A percentile compares a stretch with the other conserved stretches of the same genome.
Conservation (phyloP, 2,329 filamentous ascomycete species). For the Knufia petricola region DNA sequence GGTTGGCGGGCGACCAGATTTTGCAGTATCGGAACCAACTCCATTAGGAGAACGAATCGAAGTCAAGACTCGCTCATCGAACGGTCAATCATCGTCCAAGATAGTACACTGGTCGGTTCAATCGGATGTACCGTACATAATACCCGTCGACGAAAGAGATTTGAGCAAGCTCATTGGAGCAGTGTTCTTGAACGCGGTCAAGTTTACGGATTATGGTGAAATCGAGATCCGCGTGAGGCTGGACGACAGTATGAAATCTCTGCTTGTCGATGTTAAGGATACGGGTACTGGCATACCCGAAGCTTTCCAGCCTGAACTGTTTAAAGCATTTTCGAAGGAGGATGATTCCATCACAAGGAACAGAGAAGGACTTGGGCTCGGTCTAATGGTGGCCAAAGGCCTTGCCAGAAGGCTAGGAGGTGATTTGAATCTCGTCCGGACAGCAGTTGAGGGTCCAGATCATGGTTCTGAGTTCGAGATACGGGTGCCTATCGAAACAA, state of each 20-base stretch:
- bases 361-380: slow-evolving; percentile 59
- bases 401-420: slow-evolving; percentile 59
- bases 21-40: slow-evolving; percentile 35
- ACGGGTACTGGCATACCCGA: slow-evolving; percentile 60
- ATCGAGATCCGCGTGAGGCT: slow-evolving; percentile 49
- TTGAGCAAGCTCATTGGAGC: slow-evolving; percentile 55
- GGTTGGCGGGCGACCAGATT: slow-evolving; percentile 40
- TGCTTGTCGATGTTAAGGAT: slow-evolving; percentile 54
- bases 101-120: slow-evolving; percentile 41
- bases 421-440: slow-evolving; percentile 55
- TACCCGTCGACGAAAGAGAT: slow-evolving; percentile 52
- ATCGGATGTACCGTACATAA: slow-evolving; percentile 35
- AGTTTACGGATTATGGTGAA: slow-evolving; percentile 57
- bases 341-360: slow-evolving; percentile 58
- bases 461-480: slow-evolving; percentile 62
- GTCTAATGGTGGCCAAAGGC: slow-evolving; percentile 62
- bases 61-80: slow-evolving; percentile 35
- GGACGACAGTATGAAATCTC: slow-evolving; percentile 42
- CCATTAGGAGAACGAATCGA: slow-evolving; percentile 38
- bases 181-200: slow-evolving; percentile 57
- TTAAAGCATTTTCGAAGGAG: slow-evolving; percentile 60
- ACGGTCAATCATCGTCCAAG: slow-evolving; percentile 35
- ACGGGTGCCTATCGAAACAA: slow-evolving; percentile 46
- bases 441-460: slow-evolving; percentile 50
- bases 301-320: slow-evolving; percentile 56